Evolutionary conservation across 495 filamentous ascomycete species (phyloP).

Genomic region (Cairneyella variabilis): DNA sequence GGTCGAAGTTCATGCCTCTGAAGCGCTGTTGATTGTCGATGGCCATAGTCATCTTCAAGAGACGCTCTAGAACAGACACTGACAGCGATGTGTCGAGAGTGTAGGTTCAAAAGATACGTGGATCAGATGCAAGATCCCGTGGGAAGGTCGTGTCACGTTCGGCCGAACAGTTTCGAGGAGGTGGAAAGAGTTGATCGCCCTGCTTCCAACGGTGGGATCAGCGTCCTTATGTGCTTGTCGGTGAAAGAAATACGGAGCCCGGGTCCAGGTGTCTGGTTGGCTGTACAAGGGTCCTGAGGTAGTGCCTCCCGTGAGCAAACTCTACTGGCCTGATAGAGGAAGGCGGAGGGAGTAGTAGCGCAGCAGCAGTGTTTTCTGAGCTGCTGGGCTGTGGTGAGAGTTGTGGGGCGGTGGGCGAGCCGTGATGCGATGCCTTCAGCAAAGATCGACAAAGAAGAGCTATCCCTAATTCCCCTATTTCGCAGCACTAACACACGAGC

Average conservation of each 20-base stretch:
- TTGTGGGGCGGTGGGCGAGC: constrained; percentile 1
- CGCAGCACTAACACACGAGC: constrained; percentile 3
- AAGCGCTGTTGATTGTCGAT: constrained; percentile 82
- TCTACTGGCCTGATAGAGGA: constrained; percentile 13
- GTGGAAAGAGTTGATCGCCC: constrained; percentile 35
- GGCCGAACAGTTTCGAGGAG: constrained; percentile 4
- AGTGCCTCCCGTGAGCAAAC: no score
- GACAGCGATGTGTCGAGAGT: constrained; percentile 9
- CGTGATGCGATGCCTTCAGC: constrained; percentile 14
- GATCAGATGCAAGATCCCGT: constrained; percentile 51
- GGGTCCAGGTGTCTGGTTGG: constrained; percentile 21
- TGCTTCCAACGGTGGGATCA: constrained; percentile 58
- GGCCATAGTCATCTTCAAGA: constrained; percentile 73
- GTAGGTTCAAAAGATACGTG: constrained; percentile 32
- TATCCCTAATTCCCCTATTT: constrained; percentile 1
- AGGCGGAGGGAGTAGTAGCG: constrained; percentile 5
- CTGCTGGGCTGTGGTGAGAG: constrained; percentile 4
- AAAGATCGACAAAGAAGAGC: constrained; percentile 22
- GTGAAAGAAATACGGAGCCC: constrained; percentile 4
- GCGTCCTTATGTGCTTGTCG: constrained; percentile 65
- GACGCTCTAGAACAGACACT: constrained; percentile 11
- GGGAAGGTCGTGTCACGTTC: constrained; percentile 12
- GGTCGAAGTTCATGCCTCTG: constrained; percentile 79
- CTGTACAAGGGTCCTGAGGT: not conserved
- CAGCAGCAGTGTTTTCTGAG: not conserved